Evolutionary conservation across 805 yeast genomes (phyloP), one percentile per base, ranked within the genome.

Genomic region (Ogataea nonfermentans): DNA sequence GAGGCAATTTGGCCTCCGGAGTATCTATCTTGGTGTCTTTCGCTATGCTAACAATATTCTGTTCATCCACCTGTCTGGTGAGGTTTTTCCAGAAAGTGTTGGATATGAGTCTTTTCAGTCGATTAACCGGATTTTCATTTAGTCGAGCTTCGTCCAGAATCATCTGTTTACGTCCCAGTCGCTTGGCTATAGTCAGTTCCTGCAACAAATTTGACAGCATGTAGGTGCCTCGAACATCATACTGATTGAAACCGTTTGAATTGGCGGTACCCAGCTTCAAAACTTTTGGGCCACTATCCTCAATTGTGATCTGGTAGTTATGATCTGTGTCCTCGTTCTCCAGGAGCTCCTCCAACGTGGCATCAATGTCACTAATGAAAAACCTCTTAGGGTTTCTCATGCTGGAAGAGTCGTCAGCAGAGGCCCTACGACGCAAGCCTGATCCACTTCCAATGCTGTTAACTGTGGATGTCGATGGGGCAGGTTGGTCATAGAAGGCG

Each of bases 161-260:
- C 70, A 88, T 79, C 55, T 79, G 84, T 46, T 78, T 79, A 47
- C 91, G 72, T 7, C 95, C 95, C 59, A 80, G 76, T 41, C 84
- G 68, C 56, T 84, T 78, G 10, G 96, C 96, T 45, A 88, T 79
- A 0, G 96, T 87, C 48, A 89, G 69, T 62, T 89, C 97, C 65
- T 89, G 96, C 40, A 89, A 69, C 27, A 90, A 63, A 61, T 90
- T 90, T 0, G 93, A 81, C 34, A 89, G 65, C 90, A 84, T 84
- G 56, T 89, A 89, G 0, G 96, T 89, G 3, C 97, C 97, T 43
- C 95, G 67, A 40, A 89, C 73, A 44, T 81, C 85, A 39, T 75
- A 74, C 50, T 76, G 81, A 26, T 77, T 80, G 64, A 65, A 86
- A 1, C 96, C 97, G 53, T 80, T 78, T 3, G 95, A 87, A 56